Evolutionary conservation across 202 grass and related monocot genomes (phyloP), one percentile per base, ranked within the genome.

Genomic region (Sporobolus alterniflorus): DNA sequence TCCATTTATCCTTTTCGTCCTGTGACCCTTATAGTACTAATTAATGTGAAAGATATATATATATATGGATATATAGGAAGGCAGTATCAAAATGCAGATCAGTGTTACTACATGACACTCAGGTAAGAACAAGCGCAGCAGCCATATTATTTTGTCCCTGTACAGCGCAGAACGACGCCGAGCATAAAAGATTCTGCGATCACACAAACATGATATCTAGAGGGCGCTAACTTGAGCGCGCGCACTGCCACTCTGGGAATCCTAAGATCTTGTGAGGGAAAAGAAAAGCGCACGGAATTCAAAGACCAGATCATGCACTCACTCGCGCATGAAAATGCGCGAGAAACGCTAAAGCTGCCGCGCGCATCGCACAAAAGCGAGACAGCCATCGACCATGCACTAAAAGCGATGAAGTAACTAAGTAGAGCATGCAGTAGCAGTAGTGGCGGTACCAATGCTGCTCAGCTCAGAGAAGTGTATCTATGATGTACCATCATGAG

Each of bases 261-360:
- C 84, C 84, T 87, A 90, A 64, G 88, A 87, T 87, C 79, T 66
- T 79, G 78, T 70, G 22, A 69, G 9, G 29, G 40, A 79, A 67
- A 60, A 52, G 59, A 73, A 77, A 39, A 13, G 67, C 76, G 88
- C 88, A 79, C 84, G 68, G 88, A 83, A 70, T 83, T 90, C 84
- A 83, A 90, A 64, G 84, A 90, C 69, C 84, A 75, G 84, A 79
- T 83, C 74, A 90, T 79, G 60, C 88, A 68, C 50, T 64, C 70
- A 75, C 83, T 67, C 40, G 20, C 60, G 52, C 84, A 69, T 83
- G 62, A 51, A 83, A 82, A 83, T 75, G 69, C 69, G 88, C 69
- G 88, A 50, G 72, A 69, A 74, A 73, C 74, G 88, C 17, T 83
- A 90, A 90, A 87, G 88, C 88, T 90, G 88, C 79, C 10, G 62